phyloP scores from a whole-genome alignment of 2,329 filamentous ascomycete genomes.

The Massarina eburnea region DNA sequence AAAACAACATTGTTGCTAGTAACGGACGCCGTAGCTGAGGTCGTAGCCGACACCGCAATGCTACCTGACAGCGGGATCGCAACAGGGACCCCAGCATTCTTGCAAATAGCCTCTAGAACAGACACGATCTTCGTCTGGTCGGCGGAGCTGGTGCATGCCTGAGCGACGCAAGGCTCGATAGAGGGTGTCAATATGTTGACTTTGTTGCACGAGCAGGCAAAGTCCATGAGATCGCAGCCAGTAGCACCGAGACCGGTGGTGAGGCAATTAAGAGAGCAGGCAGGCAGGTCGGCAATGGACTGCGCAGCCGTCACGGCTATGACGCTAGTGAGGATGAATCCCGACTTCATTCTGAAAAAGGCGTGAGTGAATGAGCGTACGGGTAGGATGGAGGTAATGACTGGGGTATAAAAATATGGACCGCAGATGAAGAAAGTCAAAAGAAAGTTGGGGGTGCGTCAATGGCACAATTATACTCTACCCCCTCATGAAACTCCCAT shows the following conservation, averaged over 20 bases:
- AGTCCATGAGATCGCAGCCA: constrained; percentile 47
- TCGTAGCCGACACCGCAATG: too few species aligned
- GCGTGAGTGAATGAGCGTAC: too few species aligned
- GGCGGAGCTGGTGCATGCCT: constrained; percentile 34
- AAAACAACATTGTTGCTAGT: not conserved
- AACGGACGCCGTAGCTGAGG: constrained; percentile 1
- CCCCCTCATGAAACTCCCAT: too few species aligned
- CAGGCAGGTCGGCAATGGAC: constrained; percentile 42
- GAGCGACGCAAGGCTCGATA: constrained; percentile 48
- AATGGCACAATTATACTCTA: too few species aligned
- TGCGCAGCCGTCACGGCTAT: constrained; percentile 45
- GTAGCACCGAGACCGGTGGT: constrained; percentile 31
- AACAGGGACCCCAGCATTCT: constrained; percentile 25
- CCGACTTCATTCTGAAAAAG: constrained; percentile 28
- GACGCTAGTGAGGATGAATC: constrained; percentile 32
- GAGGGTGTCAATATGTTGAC: constrained; percentile 38
- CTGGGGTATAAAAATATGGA: too few species aligned
- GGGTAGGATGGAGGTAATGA: too few species aligned
- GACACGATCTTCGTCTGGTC: constrained; percentile 38
- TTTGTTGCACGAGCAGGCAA: constrained; percentile 51
- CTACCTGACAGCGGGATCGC: too few species aligned
- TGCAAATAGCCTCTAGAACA: constrained; percentile 27
- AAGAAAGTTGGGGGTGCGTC: too few species aligned
- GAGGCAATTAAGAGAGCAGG: constrained; percentile 42
- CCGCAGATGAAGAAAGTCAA: too few species aligned